Evolutionary conservation across 139 green algal species (phyloP).

Genomic region (Chlorella sorokiniana): DNA sequence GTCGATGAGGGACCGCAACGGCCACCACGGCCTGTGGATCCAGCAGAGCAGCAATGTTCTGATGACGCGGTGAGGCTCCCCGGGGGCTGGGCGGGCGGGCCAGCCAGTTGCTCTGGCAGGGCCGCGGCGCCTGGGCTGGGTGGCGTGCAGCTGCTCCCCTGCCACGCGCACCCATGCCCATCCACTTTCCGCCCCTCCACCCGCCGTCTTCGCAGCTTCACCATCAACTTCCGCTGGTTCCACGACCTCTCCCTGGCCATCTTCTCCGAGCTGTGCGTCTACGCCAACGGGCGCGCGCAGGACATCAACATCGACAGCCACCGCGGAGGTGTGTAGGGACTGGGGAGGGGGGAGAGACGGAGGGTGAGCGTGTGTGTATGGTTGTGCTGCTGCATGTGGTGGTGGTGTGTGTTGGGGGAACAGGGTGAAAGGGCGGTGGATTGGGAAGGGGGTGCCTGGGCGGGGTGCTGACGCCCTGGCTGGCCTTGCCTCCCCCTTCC

Average conservation of each 20-base stretch:
- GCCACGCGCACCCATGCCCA: background rate
- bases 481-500: background rate
- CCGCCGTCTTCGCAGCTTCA: background rate
- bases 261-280: conserved; percentile 7
- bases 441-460: background rate
- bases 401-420: too few relatives aligned
- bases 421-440: background rate
- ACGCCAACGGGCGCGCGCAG: background rate
- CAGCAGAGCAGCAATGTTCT: conserved; percentile 2
- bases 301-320: conserved; percentile 27
- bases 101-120: background rate
- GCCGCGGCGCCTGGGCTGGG: too few relatives aligned
- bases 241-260: conserved; percentile 26
- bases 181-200: too few relatives aligned
- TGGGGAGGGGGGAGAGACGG: background rate
- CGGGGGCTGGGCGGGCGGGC: too few relatives aligned
- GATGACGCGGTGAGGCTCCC: background rate
- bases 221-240: conserved; percentile 2
- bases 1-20: background rate
- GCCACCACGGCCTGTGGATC: conserved; percentile 21
- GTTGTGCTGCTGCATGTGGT: background rate
- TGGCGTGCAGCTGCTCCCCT: background rate
- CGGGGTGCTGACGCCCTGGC: background rate
- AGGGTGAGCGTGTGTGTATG: background rate
- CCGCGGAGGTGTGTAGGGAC: background rate